phyloP scores from a whole-genome alignment of 345 rosid species.

The Populus deltoides region DNA sequence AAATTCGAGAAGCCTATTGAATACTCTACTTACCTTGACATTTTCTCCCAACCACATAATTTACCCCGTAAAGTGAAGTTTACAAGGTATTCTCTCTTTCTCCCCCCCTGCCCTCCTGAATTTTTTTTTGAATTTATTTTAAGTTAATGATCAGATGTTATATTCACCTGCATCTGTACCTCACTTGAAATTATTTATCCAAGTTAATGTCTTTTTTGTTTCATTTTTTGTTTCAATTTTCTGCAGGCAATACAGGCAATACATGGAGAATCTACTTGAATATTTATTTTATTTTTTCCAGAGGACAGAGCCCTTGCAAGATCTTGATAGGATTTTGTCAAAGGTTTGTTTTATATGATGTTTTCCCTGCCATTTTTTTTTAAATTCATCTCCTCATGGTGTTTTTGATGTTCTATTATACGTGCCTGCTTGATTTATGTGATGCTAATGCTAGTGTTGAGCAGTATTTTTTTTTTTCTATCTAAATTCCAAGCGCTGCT shows the following conservation, averaged over 20 bases:
- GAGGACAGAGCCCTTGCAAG: slow-evolving; percentile 93
- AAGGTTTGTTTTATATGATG: slow-evolving; percentile 44
- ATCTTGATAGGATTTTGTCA: slow-evolving; percentile 74
- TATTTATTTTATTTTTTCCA: slow-evolving; percentile 73
- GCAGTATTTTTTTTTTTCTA: not conserved
- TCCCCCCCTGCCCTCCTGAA: not conserved
- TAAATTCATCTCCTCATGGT: not conserved
- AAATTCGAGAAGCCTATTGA: slow-evolving; percentile 86
- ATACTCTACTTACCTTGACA: slow-evolving; percentile 78
- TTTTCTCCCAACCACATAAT: slow-evolving; percentile 59
- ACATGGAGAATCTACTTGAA: slow-evolving; percentile 71
- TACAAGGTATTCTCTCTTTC: slow-evolving; percentile 44
- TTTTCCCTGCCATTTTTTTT: not conserved
- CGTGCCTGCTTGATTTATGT: not conserved
- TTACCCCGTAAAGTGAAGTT: slow-evolving; percentile 61
- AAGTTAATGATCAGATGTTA: not conserved
- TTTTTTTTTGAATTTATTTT: not conserved
- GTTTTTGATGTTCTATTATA: not conserved
- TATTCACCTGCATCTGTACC: slow-evolving; percentile 19
- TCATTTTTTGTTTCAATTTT: not conserved
- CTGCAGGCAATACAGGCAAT: slow-evolving; percentile 75
- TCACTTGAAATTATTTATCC: not conserved
- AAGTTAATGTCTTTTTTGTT: not conserved
- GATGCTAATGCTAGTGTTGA: no score
- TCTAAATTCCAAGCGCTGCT: not conserved